These are phyloP conservation scores for Alloteropsis semialata DNA, from an alignment of 176 grass and related monocot genomes.

Conservation along the genomic window DNA sequence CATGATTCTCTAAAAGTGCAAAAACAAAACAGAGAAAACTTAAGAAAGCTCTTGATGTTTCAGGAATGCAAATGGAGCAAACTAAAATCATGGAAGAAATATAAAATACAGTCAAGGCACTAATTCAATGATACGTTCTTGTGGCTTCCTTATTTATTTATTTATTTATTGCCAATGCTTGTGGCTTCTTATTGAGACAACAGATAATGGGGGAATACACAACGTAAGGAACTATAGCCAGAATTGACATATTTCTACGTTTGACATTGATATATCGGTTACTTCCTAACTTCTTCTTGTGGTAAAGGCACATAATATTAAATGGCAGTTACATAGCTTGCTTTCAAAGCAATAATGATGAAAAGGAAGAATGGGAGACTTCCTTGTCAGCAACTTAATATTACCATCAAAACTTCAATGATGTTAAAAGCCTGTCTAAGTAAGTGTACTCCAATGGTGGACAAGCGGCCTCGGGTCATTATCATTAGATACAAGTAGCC, in stretches of 20 bases:
- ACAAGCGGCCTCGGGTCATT: slow-evolving; percentile 21
- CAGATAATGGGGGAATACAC: neutral
- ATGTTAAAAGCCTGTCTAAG: slow-evolving; percentile 23
- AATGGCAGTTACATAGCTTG: neutral
- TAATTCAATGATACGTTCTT: neutral
- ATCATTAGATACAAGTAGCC: slow-evolving; percentile 18
- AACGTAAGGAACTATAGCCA: neutral
- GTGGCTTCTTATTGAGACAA: slow-evolving; percentile 14
- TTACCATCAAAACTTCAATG: slow-evolving; percentile 28
- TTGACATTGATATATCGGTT: neutral
- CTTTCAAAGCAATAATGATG: slow-evolving; percentile 14
- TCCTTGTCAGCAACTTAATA: slow-evolving; percentile 15
- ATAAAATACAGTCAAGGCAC: neutral
- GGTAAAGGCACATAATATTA: neutral
- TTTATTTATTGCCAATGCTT: neutral
- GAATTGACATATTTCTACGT: slow-evolving; percentile 19
- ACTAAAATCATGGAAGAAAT: neutral
- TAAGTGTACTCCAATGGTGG: slow-evolving; percentile 4
- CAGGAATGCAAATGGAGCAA: neutral
- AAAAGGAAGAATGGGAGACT: slow-evolving; percentile 9
- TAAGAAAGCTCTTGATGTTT: neutral
- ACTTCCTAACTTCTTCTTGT: slow-evolving; percentile 5
- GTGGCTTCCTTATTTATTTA: neutral
- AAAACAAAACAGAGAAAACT: neutral
- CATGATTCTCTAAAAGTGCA: neutral